Conservation (phyloP, 1,284 basidiomycete species). For the Xerocomus nothofagi region DNA sequence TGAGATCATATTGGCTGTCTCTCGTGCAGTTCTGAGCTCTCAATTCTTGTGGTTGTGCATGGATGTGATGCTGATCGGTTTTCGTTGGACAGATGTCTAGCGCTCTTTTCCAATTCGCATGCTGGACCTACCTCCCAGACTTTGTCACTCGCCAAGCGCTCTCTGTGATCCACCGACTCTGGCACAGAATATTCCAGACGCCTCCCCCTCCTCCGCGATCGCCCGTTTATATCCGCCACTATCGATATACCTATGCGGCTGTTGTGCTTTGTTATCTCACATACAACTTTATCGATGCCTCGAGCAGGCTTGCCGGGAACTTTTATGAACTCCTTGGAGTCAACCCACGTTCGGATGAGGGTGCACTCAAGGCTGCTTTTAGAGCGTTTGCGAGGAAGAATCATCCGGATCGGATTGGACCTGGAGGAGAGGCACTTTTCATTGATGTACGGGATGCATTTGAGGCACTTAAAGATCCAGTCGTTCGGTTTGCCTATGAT, state of each 20-base stretch:
- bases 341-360: constrained; percentile 58
- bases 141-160: constrained; percentile 41
- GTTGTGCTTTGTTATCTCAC: constrained; percentile 70
- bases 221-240: constrained; percentile 50
- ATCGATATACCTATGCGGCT: constrained; percentile 61
- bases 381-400: constrained; percentile 69
- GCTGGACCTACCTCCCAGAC: constrained; percentile 50
- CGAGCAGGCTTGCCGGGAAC: constrained; percentile 58
- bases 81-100: constrained; percentile 23
- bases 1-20: constrained; percentile 42
- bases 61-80: constrained; percentile 14
- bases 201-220: constrained; percentile 44
- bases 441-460: constrained; percentile 75
- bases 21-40: constrained; percentile 37
- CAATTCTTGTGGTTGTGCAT: constrained; percentile 5
- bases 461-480: constrained; percentile 78
- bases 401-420: constrained; percentile 80
- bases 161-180: constrained; percentile 40
- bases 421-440: constrained; percentile 64
- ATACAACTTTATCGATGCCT: constrained; percentile 61
- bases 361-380: constrained; percentile 70
- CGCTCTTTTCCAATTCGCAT: constrained; percentile 37
- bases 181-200: constrained; percentile 32
- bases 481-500: constrained; percentile 85
- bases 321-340: constrained; percentile 79